Percentiles rank a stretch among this genome's conserved stretches.
Conservation (phyloP, 129 eudicot species). For the Artemisia argyi region DNA sequence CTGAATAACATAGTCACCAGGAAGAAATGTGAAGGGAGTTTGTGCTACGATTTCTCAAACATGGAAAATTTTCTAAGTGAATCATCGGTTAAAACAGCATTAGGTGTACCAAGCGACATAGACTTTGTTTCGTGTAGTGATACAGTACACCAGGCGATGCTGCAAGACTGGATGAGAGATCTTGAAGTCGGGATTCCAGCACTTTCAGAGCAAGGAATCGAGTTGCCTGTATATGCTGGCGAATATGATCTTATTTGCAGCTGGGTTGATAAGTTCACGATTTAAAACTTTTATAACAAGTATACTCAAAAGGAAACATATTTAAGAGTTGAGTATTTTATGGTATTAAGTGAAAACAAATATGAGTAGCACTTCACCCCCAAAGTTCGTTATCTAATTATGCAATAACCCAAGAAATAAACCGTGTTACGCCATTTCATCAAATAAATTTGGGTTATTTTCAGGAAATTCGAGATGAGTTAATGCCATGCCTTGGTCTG, state of each 20-base stretch:
- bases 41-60: constrained; percentile 78
- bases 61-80: constrained; percentile 52
- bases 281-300: neutral
- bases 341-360: neutral
- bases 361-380: neutral
- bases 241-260: constrained; percentile 95
- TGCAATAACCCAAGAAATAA: too few species aligned
- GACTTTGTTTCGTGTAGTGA: constrained; percentile 67
- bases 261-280: constrained; percentile 86
- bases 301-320: neutral
- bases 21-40: constrained; percentile 51
- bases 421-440: too few species aligned
- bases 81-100: constrained; percentile 45
- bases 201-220: constrained; percentile 70
- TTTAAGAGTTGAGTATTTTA: neutral
- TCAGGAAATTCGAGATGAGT: too few species aligned
- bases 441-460: neutral
- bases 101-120: constrained; percentile 62
- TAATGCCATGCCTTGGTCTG: too few species aligned
- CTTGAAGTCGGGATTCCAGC: constrained; percentile 80
- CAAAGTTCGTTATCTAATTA: neutral
- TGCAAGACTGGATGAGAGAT: constrained; percentile 66
- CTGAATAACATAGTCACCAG: neutral
- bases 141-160: constrained; percentile 52
- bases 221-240: constrained; percentile 80